Conservation (phyloP, 2,329 filamentous ascomycete species). For the Fusarium mundagurra region DNA sequence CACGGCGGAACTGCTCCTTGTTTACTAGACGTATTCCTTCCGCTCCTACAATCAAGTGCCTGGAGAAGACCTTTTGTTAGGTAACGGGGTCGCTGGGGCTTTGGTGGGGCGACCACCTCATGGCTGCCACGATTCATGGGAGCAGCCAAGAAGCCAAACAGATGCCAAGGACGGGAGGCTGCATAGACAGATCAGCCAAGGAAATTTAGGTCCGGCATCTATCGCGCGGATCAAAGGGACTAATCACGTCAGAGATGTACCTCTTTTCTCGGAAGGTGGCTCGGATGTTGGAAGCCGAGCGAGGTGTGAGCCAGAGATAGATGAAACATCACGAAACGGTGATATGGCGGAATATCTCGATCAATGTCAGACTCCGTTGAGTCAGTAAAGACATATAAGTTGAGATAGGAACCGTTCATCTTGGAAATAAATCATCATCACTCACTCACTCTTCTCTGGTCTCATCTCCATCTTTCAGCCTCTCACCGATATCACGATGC, state of each 20-base stretch:
- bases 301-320: neutral
- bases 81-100: neutral
- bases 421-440: neutral
- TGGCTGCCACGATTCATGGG: neutral
- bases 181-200: constrained; percentile 15
- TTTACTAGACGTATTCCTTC: neutral
- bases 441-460: neutral
- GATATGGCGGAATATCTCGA: neutral
- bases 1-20: neutral
- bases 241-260: neutral
- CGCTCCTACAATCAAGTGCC: neutral
- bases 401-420: neutral
- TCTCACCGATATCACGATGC: neutral
- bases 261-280: constrained; percentile 17
- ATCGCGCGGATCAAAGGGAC: neutral
- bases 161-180: constrained; percentile 30
- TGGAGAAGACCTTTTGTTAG: neutral
- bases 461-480: neutral
- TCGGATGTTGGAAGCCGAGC: constrained; percentile 15
- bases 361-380: neutral
- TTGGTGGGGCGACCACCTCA: neutral
- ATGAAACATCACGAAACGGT: neutral
- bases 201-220: neutral
- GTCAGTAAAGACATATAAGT: neutral
- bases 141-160: constrained; percentile 8